phyloP scores from a whole-genome alignment of 208 protist species.

The Crithidia fasciculata region DNA sequence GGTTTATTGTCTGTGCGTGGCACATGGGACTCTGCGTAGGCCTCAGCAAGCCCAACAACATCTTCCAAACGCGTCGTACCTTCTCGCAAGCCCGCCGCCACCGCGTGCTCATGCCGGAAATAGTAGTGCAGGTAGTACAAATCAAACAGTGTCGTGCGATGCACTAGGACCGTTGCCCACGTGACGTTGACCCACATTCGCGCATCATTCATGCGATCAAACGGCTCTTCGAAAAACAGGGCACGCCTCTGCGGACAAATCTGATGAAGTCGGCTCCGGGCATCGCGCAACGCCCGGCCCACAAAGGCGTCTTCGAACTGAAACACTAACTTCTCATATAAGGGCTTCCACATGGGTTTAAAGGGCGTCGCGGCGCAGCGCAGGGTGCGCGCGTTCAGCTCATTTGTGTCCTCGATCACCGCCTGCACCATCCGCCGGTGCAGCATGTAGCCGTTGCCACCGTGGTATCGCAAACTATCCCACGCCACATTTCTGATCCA shows the following conservation, averaged over 20 bases:
- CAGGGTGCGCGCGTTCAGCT: not conserved
- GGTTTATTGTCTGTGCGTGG: no score
- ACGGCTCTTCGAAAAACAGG: not conserved
- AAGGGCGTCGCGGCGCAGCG: not conserved
- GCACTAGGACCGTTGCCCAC: slow-evolving; percentile 12
- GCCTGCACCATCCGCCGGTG: not conserved
- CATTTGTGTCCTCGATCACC: not conserved
- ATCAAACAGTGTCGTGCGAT: slow-evolving; percentile 9
- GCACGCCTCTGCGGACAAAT: not conserved
- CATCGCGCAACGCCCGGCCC: not conserved
- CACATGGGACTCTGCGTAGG: not conserved
- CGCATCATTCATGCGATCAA: no score
- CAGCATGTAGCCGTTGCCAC: slow-evolving; percentile 4
- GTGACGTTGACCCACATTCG: not conserved
- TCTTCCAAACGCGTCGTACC: not conserved
- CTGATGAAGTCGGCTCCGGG: not conserved
- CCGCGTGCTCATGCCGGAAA: slow-evolving; percentile 18
- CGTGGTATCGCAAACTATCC: not conserved
- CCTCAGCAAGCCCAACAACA: not conserved
- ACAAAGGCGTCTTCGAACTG: slow-evolving; percentile 11
- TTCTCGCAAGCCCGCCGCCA: not conserved
- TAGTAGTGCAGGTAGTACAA: slow-evolving; percentile 20
- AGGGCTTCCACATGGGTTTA: no score
- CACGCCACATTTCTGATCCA: not conserved
- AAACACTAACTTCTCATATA: not conserved